Evolutionary conservation across 2,329 filamentous ascomycete genomes (phyloP), one percentile per base, ranked within the genome.

Genomic region (Aureobasidium sp.): DNA sequence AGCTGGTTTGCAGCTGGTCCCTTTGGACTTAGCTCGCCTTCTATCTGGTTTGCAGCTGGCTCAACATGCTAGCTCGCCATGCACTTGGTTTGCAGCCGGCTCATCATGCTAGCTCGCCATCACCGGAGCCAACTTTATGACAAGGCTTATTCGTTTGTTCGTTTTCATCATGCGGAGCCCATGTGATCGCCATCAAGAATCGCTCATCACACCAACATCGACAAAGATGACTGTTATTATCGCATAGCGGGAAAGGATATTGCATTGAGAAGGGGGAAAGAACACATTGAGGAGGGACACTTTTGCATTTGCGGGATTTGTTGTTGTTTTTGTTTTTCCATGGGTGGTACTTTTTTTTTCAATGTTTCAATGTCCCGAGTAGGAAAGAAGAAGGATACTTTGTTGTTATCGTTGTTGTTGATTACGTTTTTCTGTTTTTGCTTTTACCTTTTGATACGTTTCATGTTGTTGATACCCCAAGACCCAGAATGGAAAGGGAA

Each of bases 1-100:
- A 27, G 32, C n/a, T 48, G 44, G 44, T 48, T 40, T 41, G 48
- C 37, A 51, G 48, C 48, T 41, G 48, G 45, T 17, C n/a, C 14
- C n/a, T 35, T 49, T 14, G 12, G n/a, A n/a, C 19, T 30, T 37
- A 48, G 32, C 44, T 48, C 22, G n/a, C 30, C 44, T 35, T 37
- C 16, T 30, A 35, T 27, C 22, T 27, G 32, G 44, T 48, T 48
- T 19, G 44, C 22, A 48, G 44, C 44, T 37, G 44, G 44, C 25
- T 7, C 22, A 17, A 12, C n/a, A 16, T 16, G 19, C 44, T 48
- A 37, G 44, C 44, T 48, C 30, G 44, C 44, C 44, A 48, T 21
- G 6, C 34, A 4, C 16, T 14, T 45, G 41, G 41, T 45, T 45
- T 22, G 41, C 29, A 45, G 41, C 41, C 34, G 41, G 27, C 22